Base-by-base conservation (phyloP, 805 yeast genomes). In the Priceomyces haplophilus region DNA sequence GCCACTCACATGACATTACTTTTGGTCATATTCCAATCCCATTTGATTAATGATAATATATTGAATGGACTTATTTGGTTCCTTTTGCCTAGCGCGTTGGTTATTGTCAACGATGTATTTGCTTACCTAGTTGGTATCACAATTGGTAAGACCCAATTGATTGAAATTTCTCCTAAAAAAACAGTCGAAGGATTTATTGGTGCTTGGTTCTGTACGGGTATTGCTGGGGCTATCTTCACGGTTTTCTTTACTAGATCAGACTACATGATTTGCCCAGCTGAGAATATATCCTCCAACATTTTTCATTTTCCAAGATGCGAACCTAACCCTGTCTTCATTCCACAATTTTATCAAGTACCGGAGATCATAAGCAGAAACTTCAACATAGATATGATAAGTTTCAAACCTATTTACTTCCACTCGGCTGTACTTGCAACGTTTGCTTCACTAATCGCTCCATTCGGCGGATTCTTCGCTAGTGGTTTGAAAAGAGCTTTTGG, bases 121-220 rank as follows among this genome's bases (percentile, higher is more conserved):
- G 99, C 99, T 19, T 93, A 93, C 61, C 72, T 93, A 38, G 93
- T 98, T 68, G 99, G 99, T 36, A 93, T 93, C 51, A 87, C 98
- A 1, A 88, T 93, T 67, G 99, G 99, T 42, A 80, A 76, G 49
- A 91, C 97, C 30, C 96, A 88, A 58, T 78, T 93, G 56, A 88
- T 93, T 53, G 88, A 85, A 40, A 88, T 93, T 49, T 88, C 97
- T 10, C 99, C 99, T 44, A 93, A 93, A 66, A 93, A 93, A 68
- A 93, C 99, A 3, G 89, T 91, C 29, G 99, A 93, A 69, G 99
- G 99, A 2, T 93, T 93, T 57, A 68, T 91, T 38, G 99, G 99
- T 40, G 99, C 98, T 13, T 93, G 99, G 99, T 65, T 88, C 37
- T 91, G 93, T 59, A 93, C 99, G 7, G 82, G 87, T 5, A 48